phyloP scores from a whole-genome alignment of 1,284 basidiomycete species.

The Leccinum pallidistipes region DNA sequence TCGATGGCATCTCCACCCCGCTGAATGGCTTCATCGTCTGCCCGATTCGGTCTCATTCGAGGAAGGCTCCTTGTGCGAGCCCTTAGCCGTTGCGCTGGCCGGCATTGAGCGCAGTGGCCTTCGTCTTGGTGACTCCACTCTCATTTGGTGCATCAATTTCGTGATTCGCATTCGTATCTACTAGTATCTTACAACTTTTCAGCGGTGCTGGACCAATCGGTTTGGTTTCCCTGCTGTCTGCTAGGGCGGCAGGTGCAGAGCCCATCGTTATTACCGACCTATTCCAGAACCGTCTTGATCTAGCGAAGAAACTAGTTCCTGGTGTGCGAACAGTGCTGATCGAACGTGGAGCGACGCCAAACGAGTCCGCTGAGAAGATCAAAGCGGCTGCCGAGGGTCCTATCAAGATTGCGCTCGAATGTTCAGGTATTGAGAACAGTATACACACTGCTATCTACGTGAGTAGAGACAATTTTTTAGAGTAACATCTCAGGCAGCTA shows the following conservation, averaged over 20 bases:
- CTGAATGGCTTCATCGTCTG: conserved; percentile 62
- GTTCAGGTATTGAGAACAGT: conserved; percentile 77
- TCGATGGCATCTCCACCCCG: conserved; percentile 62
- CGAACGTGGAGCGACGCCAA: conserved; percentile 40
- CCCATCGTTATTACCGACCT: conserved; percentile 81
- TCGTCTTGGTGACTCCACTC: conserved; percentile 56
- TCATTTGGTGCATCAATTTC: conserved; percentile 48
- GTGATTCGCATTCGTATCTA: not conserved
- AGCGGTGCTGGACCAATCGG: conserved; percentile 87
- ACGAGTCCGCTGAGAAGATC: conserved; percentile 51
- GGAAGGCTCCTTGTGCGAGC: conserved; percentile 64
- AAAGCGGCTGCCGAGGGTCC: conserved; percentile 47
- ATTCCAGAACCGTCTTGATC: conserved; percentile 75
- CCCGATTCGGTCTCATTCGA: conserved; percentile 60
- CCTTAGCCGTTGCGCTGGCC: conserved; percentile 60
- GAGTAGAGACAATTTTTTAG: conserved; percentile 23
- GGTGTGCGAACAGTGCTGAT: conserved; percentile 60
- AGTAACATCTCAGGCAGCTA: conserved; percentile 1
- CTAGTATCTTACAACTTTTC: conserved; percentile 9
- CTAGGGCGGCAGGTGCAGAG: conserved; percentile 77
- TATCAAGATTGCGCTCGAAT: conserved; percentile 61
- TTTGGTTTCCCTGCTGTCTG: conserved; percentile 75
- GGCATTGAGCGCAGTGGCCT: conserved; percentile 61
- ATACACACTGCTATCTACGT: conserved; percentile 70
- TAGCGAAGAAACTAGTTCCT: conserved; percentile 78